phyloP scores from a whole-genome alignment of 768 basidiomycete species.

The Lentinula detonsa region DNA sequence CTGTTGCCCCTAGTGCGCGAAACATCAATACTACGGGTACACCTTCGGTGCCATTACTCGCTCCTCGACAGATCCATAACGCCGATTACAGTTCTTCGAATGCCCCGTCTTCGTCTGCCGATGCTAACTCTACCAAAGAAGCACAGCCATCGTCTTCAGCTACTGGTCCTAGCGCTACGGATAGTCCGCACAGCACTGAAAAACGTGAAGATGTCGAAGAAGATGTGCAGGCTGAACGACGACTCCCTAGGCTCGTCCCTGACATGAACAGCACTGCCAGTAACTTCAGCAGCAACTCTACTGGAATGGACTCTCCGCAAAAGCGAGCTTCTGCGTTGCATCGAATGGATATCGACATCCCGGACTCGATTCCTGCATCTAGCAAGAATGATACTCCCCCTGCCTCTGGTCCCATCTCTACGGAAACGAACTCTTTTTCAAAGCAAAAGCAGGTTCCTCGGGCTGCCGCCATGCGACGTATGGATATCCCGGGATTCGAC shows the following conservation, averaged over 20 bases:
- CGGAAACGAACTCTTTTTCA: neutral
- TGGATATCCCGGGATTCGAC: neutral
- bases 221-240: neutral
- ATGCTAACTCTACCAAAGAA: neutral
- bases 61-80: neutral
- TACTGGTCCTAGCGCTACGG: neutral
- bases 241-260: neutral
- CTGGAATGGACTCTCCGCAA: too few relatives aligned
- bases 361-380: neutral
- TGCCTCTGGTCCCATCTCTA: neutral
- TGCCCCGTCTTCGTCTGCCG: neutral
- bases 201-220: neutral
- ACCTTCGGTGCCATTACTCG: neutral
- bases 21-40: neutral
- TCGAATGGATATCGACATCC: neutral
- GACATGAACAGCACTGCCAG: too few relatives aligned
- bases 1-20: neutral
- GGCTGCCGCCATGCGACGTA: neutral
- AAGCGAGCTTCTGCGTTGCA: neutral
- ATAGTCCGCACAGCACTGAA: neutral
- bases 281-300: too few relatives aligned
- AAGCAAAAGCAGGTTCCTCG: neutral
- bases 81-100: conserved; percentile 1
- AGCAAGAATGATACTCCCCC: neutral
- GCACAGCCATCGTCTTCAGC: neutral